phyloP scores from a whole-genome alignment of 148 eudicot genomes.

The Nepenthes gracilis region DNA sequence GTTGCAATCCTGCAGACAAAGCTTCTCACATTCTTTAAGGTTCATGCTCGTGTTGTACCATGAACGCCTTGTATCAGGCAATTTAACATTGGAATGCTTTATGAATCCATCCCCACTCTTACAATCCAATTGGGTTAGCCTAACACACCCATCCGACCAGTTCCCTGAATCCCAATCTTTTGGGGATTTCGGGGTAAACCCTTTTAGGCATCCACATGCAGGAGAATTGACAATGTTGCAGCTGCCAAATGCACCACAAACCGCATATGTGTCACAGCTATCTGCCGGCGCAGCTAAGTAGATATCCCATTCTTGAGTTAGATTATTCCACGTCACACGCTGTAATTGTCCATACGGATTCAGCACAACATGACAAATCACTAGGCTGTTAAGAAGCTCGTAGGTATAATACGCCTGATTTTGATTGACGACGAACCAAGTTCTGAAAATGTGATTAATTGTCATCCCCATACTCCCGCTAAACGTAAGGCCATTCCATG shows the following conservation, averaged over 20 bases:
- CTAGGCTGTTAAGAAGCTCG: not conserved
- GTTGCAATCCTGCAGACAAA: conserved; percentile 39
- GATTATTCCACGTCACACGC: conserved; percentile 16
- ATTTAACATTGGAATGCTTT: conserved; percentile 16
- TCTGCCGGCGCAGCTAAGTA: conserved; percentile 7
- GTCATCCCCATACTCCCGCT: conserved; percentile 1
- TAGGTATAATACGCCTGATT: not conserved
- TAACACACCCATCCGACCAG: conserved; percentile 36
- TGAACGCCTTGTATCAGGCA: conserved; percentile 29
- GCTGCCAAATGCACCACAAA: conserved; percentile 41
- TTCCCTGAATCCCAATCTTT: conserved; percentile 33
- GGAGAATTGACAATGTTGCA: conserved; percentile 26
- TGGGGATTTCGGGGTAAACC: conserved; percentile 24
- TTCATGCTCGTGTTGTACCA: conserved; percentile 15
- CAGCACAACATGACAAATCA: not conserved
- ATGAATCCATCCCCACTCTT: conserved; percentile 26
- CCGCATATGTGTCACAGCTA: conserved; percentile 29
- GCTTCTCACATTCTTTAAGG: conserved; percentile 22
- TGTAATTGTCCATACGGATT: not conserved
- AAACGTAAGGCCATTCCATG: conserved; percentile 8
- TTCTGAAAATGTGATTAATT: not conserved
- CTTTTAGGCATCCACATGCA: conserved; percentile 34
- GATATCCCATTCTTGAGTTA: conserved; percentile 18
- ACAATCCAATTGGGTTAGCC: conserved; percentile 26
- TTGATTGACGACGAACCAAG: not conserved